Percentiles rank a stretch among this genome's conserved stretches.
These are phyloP conservation scores for Penicillium sp. DNA, from an alignment of 2,329 filamentous ascomycete species.

Conservation along the genomic window DNA sequence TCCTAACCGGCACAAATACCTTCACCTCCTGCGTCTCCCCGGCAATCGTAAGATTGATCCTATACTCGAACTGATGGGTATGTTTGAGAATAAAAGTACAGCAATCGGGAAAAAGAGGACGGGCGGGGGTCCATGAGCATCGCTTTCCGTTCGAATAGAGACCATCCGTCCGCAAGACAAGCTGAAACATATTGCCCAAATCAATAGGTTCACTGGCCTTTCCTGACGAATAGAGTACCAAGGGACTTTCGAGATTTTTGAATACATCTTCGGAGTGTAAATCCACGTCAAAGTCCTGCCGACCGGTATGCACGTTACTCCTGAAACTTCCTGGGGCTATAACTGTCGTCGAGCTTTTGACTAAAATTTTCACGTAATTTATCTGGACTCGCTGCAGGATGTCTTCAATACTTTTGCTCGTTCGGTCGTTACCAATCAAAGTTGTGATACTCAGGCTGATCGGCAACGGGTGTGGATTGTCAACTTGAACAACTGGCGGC, in stretches of 20 bases:
- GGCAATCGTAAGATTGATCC: conserved; percentile 16
- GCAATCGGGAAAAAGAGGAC: not conserved
- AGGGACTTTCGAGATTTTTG: not conserved
- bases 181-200: conserved; percentile 16
- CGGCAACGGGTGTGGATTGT: conserved; percentile 14
- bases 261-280: not conserved
- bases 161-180: conserved; percentile 13
- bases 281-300: not conserved
- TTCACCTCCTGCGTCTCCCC: conserved; percentile 7
- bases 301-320: not conserved
- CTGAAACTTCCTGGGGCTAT: not conserved
- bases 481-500: conserved; percentile 28
- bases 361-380: conserved; percentile 11
- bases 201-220: conserved; percentile 9
- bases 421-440: not conserved
- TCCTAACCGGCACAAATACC: not conserved
- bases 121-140: not conserved
- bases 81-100: conserved; percentile 19
- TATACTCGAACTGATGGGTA: conserved; percentile 9
- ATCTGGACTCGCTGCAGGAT: conserved; percentile 13
- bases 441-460: conserved; percentile 13
- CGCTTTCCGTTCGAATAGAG: not conserved
- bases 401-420: conserved; percentile 11
- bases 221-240: conserved; percentile 5
- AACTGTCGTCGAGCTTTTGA: conserved; percentile 10